A percentile compares a stretch with the other conserved stretches of the same genome.
Conservation (phyloP, 441 rosid genomes). For the Rhodomyrtus psidioides region DNA sequence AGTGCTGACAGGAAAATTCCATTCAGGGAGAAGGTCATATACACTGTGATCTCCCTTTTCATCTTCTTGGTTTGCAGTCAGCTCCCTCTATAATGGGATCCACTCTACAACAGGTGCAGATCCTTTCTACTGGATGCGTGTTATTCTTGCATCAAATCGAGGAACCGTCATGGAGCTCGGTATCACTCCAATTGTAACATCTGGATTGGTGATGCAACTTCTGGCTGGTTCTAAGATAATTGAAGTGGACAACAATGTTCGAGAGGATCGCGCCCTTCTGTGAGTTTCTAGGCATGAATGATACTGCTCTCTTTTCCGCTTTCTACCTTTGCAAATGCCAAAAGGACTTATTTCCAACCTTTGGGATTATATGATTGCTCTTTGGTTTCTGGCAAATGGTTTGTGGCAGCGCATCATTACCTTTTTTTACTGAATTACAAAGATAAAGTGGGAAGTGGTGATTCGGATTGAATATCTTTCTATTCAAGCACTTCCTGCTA, state of each 20-base stretch:
- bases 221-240: conserved; percentile 79
- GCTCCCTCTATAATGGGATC: conserved; percentile 79
- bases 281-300: conserved; percentile 19
- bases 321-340: background rate
- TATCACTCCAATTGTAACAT: conserved; percentile 83
- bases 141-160: conserved; percentile 80
- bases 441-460: background rate
- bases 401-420: background rate
- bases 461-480: background rate
- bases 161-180: conserved; percentile 98
- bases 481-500: background rate
- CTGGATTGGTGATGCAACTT: conserved; percentile 85
- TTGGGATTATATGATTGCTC: background rate
- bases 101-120: conserved; percentile 91
- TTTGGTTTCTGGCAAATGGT: background rate
- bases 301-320: background rate
- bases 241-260: conserved; percentile 86
- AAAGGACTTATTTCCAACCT: background rate
- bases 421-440: background rate
- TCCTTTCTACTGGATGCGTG: conserved; percentile 95
- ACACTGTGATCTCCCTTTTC: conserved; percentile 78
- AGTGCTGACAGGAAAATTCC: conserved; percentile 50
- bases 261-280: conserved; percentile 84
- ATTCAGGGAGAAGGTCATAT: conserved; percentile 82
- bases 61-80: conserved; percentile 87